Conservation (phyloP, 2,329 filamentous ascomycete species). For the Phoma sp. region DNA sequence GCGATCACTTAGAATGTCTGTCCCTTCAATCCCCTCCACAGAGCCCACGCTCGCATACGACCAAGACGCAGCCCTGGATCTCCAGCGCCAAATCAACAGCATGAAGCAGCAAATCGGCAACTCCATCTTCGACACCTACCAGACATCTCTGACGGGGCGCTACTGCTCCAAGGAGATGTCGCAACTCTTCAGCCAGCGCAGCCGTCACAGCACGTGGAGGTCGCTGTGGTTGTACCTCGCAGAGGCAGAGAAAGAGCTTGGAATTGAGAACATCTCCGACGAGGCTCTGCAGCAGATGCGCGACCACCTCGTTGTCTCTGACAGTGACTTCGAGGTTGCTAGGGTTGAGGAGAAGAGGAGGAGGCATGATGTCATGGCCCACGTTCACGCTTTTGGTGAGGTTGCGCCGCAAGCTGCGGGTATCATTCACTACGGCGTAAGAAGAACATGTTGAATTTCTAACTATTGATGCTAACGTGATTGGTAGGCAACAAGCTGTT, state of each 20-base stretch:
- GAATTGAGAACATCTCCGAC: conserved; percentile 73
- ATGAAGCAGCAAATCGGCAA: conserved; percentile 32
- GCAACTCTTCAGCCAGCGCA: conserved; percentile 78
- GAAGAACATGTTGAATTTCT: conserved; percentile 50
- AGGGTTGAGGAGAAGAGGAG: conserved; percentile 61
- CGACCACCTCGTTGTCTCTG: conserved; percentile 54
- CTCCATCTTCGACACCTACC: conserved; percentile 35
- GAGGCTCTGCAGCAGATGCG: conserved; percentile 62
- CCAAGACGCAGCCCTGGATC: conserved; percentile 29
- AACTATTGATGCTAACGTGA: conserved; percentile 69
- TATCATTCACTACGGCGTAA: conserved; percentile 76
- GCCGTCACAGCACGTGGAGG: conserved; percentile 79
- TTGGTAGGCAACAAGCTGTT: conserved; percentile 50
- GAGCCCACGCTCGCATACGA: conserved; percentile 25
- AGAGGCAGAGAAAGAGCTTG: conserved; percentile 81
- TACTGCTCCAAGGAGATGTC: conserved; percentile 69
- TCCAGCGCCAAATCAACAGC: conserved; percentile 30
- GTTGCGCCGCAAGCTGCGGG: conserved; percentile 79
- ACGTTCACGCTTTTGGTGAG: conserved; percentile 76
- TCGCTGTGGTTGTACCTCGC: conserved; percentile 86
- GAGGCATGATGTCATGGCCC: conserved; percentile 72
- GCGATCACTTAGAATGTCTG: conserved; percentile 9
- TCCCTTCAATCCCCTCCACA: conserved; percentile 11
- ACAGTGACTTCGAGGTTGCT: conserved; percentile 57
- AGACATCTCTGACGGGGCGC: conserved; percentile 51